phyloP scores from a whole-genome alignment of 2,329 filamentous ascomycete species.

The Thielaviopsis euricoi region DNA sequence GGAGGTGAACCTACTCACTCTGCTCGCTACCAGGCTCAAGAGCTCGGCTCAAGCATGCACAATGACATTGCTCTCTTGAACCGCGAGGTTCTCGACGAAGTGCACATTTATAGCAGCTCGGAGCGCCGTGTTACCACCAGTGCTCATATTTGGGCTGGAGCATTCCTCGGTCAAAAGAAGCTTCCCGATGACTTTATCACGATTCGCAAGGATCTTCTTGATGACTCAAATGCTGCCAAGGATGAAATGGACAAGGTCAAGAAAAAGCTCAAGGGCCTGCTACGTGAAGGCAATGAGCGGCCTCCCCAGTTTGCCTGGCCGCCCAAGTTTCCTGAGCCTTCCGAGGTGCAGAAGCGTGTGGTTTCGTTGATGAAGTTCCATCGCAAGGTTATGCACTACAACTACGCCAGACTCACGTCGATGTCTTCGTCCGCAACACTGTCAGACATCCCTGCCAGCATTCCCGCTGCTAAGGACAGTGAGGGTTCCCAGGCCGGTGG shows the following conservation, averaged over 20 bases:
- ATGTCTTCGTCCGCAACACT: background rate
- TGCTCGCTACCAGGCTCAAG: slow-evolving; percentile 86
- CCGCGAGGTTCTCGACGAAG: slow-evolving; percentile 76
- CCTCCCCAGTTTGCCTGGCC: slow-evolving; percentile 98
- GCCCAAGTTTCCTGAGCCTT: slow-evolving; percentile 82
- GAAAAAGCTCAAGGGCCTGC: slow-evolving; percentile 89
- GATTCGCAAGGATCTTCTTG: slow-evolving; percentile 82
- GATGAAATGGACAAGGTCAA: slow-evolving; percentile 99
- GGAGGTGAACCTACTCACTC: slow-evolving; percentile 96
- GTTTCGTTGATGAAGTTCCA: slow-evolving; percentile 98
- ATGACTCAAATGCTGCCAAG: slow-evolving; percentile 96
- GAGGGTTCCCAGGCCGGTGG: slow-evolving; percentile 27
- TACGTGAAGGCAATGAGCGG: slow-evolving; percentile 83
- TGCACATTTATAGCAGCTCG: slow-evolving; percentile 88
- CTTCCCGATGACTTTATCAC: slow-evolving; percentile 73
- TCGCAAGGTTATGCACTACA: slow-evolving; percentile 83
- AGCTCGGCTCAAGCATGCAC: slow-evolving; percentile 87
- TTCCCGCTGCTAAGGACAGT: background rate
- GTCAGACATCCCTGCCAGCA: background rate
- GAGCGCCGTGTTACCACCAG: slow-evolving; percentile 89
- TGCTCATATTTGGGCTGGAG: slow-evolving; percentile 85
- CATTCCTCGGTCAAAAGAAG: slow-evolving; percentile 78
- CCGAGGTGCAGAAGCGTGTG: slow-evolving; percentile 77
- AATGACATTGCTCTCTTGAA: slow-evolving; percentile 91
- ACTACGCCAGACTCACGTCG: slow-evolving; percentile 65